Base-by-base conservation (phyloP, 257 asterid genomes). In the Prunella vulgaris region DNA sequence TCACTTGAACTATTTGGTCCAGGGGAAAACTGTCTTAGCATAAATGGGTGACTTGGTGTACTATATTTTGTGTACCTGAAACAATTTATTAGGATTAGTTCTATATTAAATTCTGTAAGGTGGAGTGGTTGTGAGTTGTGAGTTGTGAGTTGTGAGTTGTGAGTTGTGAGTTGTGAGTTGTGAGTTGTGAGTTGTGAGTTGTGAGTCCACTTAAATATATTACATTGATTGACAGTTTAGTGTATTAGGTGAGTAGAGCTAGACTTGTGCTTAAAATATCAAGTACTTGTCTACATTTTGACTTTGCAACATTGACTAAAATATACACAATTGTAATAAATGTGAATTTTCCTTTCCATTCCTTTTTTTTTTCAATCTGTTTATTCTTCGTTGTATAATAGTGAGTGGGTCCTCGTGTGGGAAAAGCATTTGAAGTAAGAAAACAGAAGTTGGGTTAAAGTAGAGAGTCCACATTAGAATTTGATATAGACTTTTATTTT, bases 51-150 rank as follows among this genome's bases (percentile, higher is more conserved):
- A n/a, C n/a, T n/a, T n/a, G n/a, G n/a, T n/a, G n/a, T n/a, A 35
- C 42, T 35, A 35, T 35, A 35, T 8, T 35, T 35, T 35, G 7
- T 33, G 66, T 52, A 80, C 40, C 24, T 65, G 62, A 13, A 46
- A 7, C 30, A 51, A 65, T 71, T 66, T 71, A 74, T 53, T 62
- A 28, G 35, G 74, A 68, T 69, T 70, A 80, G 77, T 64, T 78
- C 20, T 14, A 74, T 78, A 81, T 85, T 83, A 69, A 81, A 72
- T 81, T 72, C 51, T 58, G 81, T 51, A 63, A 25, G 84, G 80
- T 80, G 94, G 86, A 81, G 88, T 89, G 70, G 96, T 87, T 89
- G 88, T 44, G 77, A 73, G 66, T 64, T 89, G 88, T 37, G 83
- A 73, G 66, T 64, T n/a, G n/a, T n/a, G n/a, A n/a, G n/a, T n/a